These are phyloP conservation scores for Hyaloscypha bicolor DNA, from an alignment of 495 filamentous ascomycete genomes.

Conservation along the genomic window DNA sequence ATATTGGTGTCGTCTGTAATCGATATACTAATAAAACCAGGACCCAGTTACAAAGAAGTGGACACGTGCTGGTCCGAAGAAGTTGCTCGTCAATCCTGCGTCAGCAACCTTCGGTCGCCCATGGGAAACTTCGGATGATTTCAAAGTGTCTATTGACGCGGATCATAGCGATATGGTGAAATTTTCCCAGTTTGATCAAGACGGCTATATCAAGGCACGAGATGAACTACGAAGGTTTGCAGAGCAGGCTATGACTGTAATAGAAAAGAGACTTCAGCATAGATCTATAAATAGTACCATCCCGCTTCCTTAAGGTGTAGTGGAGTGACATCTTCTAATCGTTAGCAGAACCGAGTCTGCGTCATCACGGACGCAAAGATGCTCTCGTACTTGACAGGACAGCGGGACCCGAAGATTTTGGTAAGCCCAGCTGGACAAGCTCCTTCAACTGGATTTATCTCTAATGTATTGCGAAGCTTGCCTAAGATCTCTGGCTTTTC, in stretches of 20 bases:
- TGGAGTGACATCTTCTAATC: slow-evolving; percentile 10
- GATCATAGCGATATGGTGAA: slow-evolving; percentile 19
- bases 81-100: slow-evolving; percentile 5
- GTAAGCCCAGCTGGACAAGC: slow-evolving; percentile 11
- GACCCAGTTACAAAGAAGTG: too few relatives aligned
- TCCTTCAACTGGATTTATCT: slow-evolving; percentile 13
- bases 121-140: background rate
- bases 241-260: slow-evolving; percentile 17
- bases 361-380: slow-evolving; percentile 13
- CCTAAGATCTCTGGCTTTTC: slow-evolving; percentile 25
- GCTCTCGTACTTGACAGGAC: slow-evolving; percentile 3
- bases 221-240: slow-evolving; percentile 15
- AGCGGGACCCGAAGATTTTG: slow-evolving; percentile 12
- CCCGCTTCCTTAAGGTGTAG: slow-evolving; percentile 6
- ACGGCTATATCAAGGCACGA: slow-evolving; percentile 19
- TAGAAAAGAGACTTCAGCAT: slow-evolving; percentile 16
- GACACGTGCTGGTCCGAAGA: slow-evolving; percentile 11
- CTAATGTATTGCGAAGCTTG: slow-evolving; percentile 18
- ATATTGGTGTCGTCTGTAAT: too few relatives aligned
- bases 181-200: slow-evolving; percentile 13
- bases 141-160: slow-evolving; percentile 18
- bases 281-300: slow-evolving; percentile 15
- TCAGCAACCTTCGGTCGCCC: too few relatives aligned
- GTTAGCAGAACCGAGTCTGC: slow-evolving; percentile 16
- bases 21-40: too few relatives aligned